Percentiles rank a stretch among this genome's conserved stretches.
Evolutionary conservation across 2,329 filamentous ascomycete species (phyloP).

Genomic region (Scytalidium sp.): DNA sequence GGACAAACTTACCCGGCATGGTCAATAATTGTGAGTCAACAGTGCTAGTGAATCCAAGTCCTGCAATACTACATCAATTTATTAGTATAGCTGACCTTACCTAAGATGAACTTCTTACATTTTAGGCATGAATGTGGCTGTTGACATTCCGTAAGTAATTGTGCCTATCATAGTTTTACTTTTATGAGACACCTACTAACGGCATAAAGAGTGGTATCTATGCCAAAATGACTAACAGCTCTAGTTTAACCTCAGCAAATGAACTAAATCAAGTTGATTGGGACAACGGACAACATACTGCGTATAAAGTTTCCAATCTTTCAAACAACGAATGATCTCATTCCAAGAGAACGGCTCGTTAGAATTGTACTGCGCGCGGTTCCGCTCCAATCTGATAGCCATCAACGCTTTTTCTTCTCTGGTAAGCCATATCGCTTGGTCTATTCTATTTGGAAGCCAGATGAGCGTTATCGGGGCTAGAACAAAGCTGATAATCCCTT

Average conservation of each 20-base stretch:
- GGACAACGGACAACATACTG: neutral
- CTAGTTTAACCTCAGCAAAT: neutral
- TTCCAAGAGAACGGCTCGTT: neutral
- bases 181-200: conserved; percentile 1
- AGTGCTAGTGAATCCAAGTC: conserved; percentile 4
- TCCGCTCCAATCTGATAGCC: neutral
- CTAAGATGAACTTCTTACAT: neutral
- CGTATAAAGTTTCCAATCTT: conserved; percentile 2
- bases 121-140: conserved; percentile 5
- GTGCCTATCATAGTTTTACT: neutral
- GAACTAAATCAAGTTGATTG: neutral
- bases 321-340: neutral
- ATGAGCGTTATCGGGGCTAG: conserved; percentile 1
- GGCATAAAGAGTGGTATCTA: conserved; percentile 4
- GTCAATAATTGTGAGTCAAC: conserved; percentile 3
- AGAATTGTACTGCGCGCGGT: neutral
- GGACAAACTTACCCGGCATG: neutral
- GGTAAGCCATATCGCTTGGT: conserved; percentile 1
- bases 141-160: neutral
- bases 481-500: conserved; percentile 2
- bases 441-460: conserved; percentile 2
- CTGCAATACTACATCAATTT: conserved; percentile 1
- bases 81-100: neutral
- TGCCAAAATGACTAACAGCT: conserved; percentile 3
- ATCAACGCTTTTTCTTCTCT: conserved; percentile 1